Conservation (phyloP, 1,139 yeast genomes). For the Scheffersomyces segobiensis region DNA sequence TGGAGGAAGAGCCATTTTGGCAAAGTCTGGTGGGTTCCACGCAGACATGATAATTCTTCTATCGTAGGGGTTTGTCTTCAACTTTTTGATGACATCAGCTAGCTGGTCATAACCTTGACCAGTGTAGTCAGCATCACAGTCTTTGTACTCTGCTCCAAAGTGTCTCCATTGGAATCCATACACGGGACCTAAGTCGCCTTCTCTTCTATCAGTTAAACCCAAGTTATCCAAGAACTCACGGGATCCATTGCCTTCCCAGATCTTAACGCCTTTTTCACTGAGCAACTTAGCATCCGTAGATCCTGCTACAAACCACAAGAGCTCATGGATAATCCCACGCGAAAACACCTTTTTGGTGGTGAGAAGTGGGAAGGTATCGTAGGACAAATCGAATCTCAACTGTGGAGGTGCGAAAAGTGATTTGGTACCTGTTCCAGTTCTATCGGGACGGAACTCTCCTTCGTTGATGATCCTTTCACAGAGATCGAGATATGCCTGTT, state of each 20-base stretch:
- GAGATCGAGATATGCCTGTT: constrained; percentile 81
- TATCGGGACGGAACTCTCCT: constrained; percentile 90
- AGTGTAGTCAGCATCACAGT: constrained; percentile 83
- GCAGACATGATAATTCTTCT: constrained; percentile 93
- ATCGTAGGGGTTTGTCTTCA: constrained; percentile 88
- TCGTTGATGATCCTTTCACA: constrained; percentile 73
- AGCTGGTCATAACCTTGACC: constrained; percentile 92
- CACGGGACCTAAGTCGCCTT: constrained; percentile 96
- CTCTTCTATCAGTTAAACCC: constrained; percentile 79
- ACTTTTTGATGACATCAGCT: constrained; percentile 71
- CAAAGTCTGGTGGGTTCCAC: constrained; percentile 97
- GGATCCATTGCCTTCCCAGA: constrained; percentile 99
- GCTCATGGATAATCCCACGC: constrained; percentile 84
- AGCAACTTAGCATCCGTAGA: constrained; percentile 83
- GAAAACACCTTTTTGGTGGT: constrained; percentile 93
- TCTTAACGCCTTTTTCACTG: constrained; percentile 81
- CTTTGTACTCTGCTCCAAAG: constrained; percentile 88
- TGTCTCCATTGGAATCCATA: constrained; percentile 99
- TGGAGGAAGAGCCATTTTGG: constrained; percentile 95
- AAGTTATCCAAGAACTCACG: constrained; percentile 82
- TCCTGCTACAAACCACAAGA: constrained; percentile 91
- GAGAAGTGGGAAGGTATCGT: constrained; percentile 78
- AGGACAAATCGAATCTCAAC: constrained; percentile 71
- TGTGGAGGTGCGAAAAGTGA: constrained; percentile 96
- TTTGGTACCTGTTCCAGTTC: constrained; percentile 96